These are phyloP conservation scores for Myxozyma nipponensis DNA, from an alignment of 805 yeast genomes.

Conservation along the genomic window DNA sequence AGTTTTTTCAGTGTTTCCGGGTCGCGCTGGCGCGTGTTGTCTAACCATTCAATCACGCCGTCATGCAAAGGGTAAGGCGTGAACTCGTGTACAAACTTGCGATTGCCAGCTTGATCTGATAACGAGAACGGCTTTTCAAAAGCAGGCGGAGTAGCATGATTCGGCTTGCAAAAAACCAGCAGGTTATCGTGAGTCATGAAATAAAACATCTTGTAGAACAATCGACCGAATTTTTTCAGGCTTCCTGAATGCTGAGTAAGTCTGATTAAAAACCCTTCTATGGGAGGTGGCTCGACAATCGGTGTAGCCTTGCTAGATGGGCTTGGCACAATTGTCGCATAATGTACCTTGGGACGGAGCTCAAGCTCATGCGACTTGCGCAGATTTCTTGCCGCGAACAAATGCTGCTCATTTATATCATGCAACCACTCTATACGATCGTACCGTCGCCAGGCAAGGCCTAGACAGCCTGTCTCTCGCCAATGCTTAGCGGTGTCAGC, in stretches of 20 bases:
- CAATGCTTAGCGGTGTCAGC: conserved; percentile 28
- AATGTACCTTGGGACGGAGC: conserved; percentile 43
- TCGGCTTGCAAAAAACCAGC: conserved; percentile 54
- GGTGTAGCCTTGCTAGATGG: conserved; percentile 26
- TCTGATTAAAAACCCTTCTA: conserved; percentile 76
- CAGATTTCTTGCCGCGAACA: conserved; percentile 46
- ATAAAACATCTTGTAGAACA: conserved; percentile 56
- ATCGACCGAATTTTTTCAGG: conserved; percentile 37
- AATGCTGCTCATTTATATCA: conserved; percentile 43
- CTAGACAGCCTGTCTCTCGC: conserved; percentile 39
- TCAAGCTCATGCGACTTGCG: conserved; percentile 54
- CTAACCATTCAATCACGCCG: conserved; percentile 63
- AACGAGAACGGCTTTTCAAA: conserved; percentile 26
- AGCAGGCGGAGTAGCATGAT: conserved; percentile 55
- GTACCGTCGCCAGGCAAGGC: conserved; percentile 61
- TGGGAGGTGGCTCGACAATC: conserved; percentile 58
- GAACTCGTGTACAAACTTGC: conserved; percentile 39
- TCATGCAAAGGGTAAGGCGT: conserved; percentile 53
- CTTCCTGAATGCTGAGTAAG: conserved; percentile 51
- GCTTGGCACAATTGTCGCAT: conserved; percentile 27
- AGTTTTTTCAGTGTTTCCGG: conserved; percentile 43
- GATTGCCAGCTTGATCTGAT: conserved; percentile 10
- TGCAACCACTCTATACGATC: conserved; percentile 73
- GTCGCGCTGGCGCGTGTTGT: conserved; percentile 33
- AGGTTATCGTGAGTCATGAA: conserved; percentile 59